Base-by-base conservation (phyloP, 73 alveolate species). In the Blepharisma stoltei region DNA sequence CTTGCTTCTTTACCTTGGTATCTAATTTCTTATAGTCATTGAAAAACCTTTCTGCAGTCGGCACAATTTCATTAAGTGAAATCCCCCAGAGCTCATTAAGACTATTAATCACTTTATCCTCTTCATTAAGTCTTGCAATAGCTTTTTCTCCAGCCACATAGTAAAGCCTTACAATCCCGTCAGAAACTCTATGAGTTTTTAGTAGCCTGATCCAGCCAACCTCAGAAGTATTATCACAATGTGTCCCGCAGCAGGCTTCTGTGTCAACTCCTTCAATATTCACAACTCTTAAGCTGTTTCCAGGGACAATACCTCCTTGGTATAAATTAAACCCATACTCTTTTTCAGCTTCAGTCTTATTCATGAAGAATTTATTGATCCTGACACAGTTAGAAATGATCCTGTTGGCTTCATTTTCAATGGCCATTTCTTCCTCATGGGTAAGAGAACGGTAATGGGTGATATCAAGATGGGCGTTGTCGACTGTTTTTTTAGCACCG, bases 241-340 rank as follows among this genome's bases (percentile, higher is more conserved):
- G 99, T 70, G 99, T 96, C 66, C 99, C 99, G 83, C 99, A 96
- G 80, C 99, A 96, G 7, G 99, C 99, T 86, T 96, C 99, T 82
- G 97, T 93, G 85, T 96, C 99, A 23, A 90, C 92, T 52, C 94
- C 98, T 55, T 92, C 95, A 66, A 96, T 96, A 81, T 96, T 93
- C 14, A 96, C 99, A 8, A 96, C 98, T 85, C 99, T 85, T 53
- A 96, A 88, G 50, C 91, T 92, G 83, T 96, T 95, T 43, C 99
- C 99, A 14, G 99, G 99, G 23, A 96, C 99, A 81, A 96, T 92
- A 80, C 99, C 99, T 66, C 99, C 99, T 81, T 96, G 91, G 77
- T 96, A 96, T 49, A 96, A 91, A 70, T 91, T 86, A 86, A 96
- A 96, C 23, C 99, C 99, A 81, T 86, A 89, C 85, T 96, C 86